Conservation (phyloP, 2,329 filamentous ascomycete genomes). For the Aureobasidium sp. region DNA sequence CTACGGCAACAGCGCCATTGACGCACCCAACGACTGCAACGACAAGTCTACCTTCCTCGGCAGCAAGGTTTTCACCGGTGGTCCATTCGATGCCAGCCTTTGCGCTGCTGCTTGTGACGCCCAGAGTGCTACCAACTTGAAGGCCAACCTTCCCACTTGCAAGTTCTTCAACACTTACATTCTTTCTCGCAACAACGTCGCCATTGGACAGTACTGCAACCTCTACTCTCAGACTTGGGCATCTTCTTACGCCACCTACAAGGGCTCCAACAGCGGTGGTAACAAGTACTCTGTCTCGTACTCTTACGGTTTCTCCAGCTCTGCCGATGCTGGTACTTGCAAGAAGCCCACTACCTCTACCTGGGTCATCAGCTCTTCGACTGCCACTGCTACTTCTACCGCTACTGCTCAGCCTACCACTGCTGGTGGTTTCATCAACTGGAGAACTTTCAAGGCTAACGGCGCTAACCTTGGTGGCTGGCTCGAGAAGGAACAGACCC, state of each 20-base stretch:
- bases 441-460: slow-evolving; percentile 22
- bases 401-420: slow-evolving; percentile 6
- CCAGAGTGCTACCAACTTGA: slow-evolving; percentile 20
- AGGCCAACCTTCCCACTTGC: slow-evolving; percentile 18
- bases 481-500: slow-evolving; percentile 28
- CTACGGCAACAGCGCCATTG: slow-evolving; percentile 26
- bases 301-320: slow-evolving; percentile 19
- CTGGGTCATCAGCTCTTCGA: slow-evolving; percentile 13
- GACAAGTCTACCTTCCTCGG: slow-evolving; percentile 23
- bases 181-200: slow-evolving; percentile 16
- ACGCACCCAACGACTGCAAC: slow-evolving; percentile 28
- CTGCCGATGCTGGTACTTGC: slow-evolving; percentile 18
- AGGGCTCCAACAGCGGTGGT: slow-evolving; percentile 18
- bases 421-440: slow-evolving; percentile 20
- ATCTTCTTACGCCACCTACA: slow-evolving; percentile 21
- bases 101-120: slow-evolving; percentile 26
- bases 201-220: slow-evolving; percentile 26
- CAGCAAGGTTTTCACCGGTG: slow-evolving; percentile 21
- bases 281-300: slow-evolving; percentile 20
- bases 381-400: slow-evolving; percentile 3
- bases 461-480: slow-evolving; percentile 30
- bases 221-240: slow-evolving; percentile 22
- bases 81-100: slow-evolving; percentile 26
- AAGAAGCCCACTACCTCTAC: slow-evolving; percentile 13
- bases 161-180: slow-evolving; percentile 23